A percentile compares a stretch with the other conserved stretches of the same genome.
Evolutionary conservation across 164 flowering plant genomes (phyloP).

Genomic region (Aristolochia californica): DNA sequence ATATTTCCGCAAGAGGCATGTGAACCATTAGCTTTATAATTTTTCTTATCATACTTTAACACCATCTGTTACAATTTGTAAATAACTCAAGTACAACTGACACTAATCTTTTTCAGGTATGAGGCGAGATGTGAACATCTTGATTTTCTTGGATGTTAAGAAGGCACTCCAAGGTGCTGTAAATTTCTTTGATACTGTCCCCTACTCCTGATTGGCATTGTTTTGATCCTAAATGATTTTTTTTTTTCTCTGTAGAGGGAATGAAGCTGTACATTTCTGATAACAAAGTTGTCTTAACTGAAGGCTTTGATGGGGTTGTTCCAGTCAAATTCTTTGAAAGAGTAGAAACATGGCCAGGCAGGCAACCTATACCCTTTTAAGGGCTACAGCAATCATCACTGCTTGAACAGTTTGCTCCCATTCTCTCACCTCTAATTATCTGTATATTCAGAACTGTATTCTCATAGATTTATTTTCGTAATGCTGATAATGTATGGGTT

Average conservation of each 20-base stretch:
- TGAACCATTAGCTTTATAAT: too few relatives aligned
- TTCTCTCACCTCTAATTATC: too few relatives aligned
- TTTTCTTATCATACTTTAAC: too few relatives aligned
- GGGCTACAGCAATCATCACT: too few relatives aligned
- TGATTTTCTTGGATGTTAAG: conserved; percentile 65
- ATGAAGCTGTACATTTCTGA: conserved; percentile 89
- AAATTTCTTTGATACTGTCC: neutral
- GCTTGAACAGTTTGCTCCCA: too few relatives aligned
- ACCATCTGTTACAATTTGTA: too few relatives aligned
- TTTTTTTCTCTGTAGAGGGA: conserved; percentile 40
- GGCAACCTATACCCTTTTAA: conserved; percentile 43
- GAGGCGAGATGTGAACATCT: conserved; percentile 61
- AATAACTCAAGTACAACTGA: too few relatives aligned
- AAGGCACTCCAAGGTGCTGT: conserved; percentile 81
- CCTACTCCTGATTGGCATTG: neutral
- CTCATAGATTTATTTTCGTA: too few relatives aligned
- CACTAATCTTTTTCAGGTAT: conserved; percentile 37
- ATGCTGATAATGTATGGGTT: too few relatives aligned
- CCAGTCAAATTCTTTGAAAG: conserved; percentile 65
- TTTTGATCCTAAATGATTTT: neutral
- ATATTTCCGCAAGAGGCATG: too few relatives aligned
- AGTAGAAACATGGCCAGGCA: conserved; percentile 79
- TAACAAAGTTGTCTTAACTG: conserved; percentile 80
- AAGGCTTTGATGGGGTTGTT: conserved; percentile 85
- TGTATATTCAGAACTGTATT: too few relatives aligned